Evolutionary conservation across 2,329 filamentous ascomycete species (phyloP).

Genomic region (Coleophoma eucalyptorum): DNA sequence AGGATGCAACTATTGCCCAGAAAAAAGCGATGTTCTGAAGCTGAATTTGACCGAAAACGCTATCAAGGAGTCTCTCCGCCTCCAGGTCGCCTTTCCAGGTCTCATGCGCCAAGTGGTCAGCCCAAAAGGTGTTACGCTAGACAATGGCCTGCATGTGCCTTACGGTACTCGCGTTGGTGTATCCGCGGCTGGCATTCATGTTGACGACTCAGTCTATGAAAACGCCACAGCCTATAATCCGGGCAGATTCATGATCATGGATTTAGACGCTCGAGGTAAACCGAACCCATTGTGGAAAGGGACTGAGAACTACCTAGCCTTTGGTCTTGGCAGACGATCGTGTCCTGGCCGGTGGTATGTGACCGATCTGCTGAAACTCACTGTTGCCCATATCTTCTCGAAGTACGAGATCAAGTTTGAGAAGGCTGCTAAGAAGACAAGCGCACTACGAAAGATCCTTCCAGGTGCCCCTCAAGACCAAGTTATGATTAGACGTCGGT

Average conservation of each 20-base stretch:
- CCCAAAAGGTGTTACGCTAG: slow-evolving; percentile 1
- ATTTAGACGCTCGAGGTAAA: slow-evolving; percentile 1
- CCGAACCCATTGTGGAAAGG: slow-evolving; percentile 1
- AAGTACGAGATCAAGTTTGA: slow-evolving; percentile 1
- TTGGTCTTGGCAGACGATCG: neutral
- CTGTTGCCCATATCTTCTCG: neutral
- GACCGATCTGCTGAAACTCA: slow-evolving; percentile 1
- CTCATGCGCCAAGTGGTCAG: slow-evolving; percentile 1
- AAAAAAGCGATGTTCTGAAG: neutral
- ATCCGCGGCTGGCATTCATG: slow-evolving; percentile 1
- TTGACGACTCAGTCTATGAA: neutral
- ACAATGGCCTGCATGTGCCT: neutral
- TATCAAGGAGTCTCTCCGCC: slow-evolving; percentile 1
- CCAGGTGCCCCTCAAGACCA: slow-evolving; percentile 1
- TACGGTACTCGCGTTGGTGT: neutral
- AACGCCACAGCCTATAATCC: neutral
- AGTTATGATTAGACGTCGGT: neutral
- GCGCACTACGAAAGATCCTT: neutral
- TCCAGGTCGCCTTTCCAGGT: slow-evolving; percentile 1
- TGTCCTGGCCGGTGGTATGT: slow-evolving; percentile 2
- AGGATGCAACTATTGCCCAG: neutral
- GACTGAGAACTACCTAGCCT: neutral
- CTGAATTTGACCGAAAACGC: neutral
- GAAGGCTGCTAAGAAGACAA: slow-evolving; percentile 1
- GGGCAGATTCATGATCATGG: neutral